Conservation (phyloP, 768 basidiomycete genomes). For the Arthromyces matolae region DNA sequence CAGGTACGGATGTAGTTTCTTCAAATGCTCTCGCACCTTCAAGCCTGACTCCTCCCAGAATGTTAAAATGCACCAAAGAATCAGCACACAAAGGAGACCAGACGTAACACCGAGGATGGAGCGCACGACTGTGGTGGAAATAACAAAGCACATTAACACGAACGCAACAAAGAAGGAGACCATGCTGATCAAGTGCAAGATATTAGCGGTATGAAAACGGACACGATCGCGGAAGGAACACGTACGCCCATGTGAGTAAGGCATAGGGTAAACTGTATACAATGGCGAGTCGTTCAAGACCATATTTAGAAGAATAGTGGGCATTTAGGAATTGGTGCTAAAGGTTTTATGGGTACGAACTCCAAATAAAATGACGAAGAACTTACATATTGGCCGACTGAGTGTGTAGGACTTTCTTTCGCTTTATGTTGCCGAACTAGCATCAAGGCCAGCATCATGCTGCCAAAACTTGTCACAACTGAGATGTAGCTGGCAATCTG, state of each 20-base stretch:
- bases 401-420: conserved; percentile 24
- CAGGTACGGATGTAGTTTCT: not conserved
- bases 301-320: not conserved
- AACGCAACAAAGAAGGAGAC: not conserved
- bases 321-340: conserved; percentile 1
- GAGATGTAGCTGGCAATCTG: conserved; percentile 45
- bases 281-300: conserved; percentile 4
- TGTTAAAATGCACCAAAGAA: conserved; percentile 4
- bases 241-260: conserved; percentile 9
- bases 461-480: conserved; percentile 36
- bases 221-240: too few relatives aligned
- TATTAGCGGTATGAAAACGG: not conserved
- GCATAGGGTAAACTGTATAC: conserved; percentile 10
- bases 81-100: not conserved
- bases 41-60: not conserved
- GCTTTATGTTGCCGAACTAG: conserved; percentile 40
- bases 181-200: not conserved
- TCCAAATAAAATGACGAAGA: not conserved
- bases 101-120: not conserved
- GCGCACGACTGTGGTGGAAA: not conserved
- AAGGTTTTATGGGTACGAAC: not conserved
- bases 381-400: conserved; percentile 1
- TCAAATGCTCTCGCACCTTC: not conserved
- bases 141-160: conserved; percentile 2
- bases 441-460: conserved; percentile 39